A percentile compares a stretch with the other conserved stretches of the same genome.
Conservation (phyloP, 2,329 filamentous ascomycete genomes). For the Ophiostoma novo-ulmi region DNA sequence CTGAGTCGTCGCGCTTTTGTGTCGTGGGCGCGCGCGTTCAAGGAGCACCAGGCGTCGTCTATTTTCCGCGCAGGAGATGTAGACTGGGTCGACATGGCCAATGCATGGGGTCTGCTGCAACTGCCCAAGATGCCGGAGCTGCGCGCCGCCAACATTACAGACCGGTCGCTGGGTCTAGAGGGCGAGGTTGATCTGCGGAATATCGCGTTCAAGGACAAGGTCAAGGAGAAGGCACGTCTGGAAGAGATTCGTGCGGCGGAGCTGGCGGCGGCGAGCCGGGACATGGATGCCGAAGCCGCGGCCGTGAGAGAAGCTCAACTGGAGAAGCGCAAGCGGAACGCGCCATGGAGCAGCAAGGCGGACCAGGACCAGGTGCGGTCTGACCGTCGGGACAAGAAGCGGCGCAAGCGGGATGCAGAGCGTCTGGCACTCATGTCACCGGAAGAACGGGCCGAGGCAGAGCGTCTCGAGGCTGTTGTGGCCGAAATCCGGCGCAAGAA, state of each 20-base stretch:
- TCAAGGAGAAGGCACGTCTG: conserved; percentile 60
- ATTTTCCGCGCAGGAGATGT: conserved; percentile 82
- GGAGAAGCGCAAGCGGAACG: conserved; percentile 54
- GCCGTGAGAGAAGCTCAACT: conserved; percentile 32
- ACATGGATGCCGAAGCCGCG: conserved; percentile 35
- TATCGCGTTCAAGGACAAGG: conserved; percentile 67
- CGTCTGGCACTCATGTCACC: conserved; percentile 62
- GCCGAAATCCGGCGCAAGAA: conserved; percentile 58
- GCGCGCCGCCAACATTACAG: conserved; percentile 63
- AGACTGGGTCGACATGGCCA: conserved; percentile 76
- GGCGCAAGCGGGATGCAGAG: conserved; percentile 52
- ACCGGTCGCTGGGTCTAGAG: conserved; percentile 56
- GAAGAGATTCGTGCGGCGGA: conserved; percentile 46
- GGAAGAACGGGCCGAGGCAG: conserved; percentile 59
- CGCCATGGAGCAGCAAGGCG: conserved; percentile 68
- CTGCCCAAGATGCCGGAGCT: conserved; percentile 93
- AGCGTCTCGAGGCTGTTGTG: conserved; percentile 60
- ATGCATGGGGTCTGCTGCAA: conserved; percentile 78
- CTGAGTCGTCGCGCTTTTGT: conserved; percentile 90
- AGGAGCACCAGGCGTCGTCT: conserved; percentile 81
- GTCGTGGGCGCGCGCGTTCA: conserved; percentile 86
- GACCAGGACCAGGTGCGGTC: conserved; percentile 59
- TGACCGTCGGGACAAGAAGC: conserved; percentile 36
- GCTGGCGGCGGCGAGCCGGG: conserved; percentile 41
- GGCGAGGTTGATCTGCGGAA: conserved; percentile 61